Conservation (phyloP, 202 grass and related monocot species). For the Zoysia matrella region DNA sequence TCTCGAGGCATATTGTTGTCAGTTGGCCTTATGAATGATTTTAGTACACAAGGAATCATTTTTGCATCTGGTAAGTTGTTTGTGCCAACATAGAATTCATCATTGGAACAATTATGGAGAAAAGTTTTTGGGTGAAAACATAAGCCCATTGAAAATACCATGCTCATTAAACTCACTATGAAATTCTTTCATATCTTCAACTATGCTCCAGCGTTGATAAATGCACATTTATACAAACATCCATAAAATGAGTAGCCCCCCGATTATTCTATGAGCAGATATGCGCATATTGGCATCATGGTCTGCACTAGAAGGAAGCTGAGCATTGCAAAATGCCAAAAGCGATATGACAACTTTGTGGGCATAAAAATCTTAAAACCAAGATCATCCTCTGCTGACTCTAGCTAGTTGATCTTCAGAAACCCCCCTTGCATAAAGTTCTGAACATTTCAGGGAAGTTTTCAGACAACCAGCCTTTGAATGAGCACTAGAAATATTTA, state of each 20-base stretch:
- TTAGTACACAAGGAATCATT: conserved; percentile 81
- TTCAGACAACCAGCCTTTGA: conserved; percentile 72
- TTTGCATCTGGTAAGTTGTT: conserved; percentile 49
- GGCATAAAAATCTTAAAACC: conserved; percentile 40
- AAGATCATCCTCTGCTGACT: conserved; percentile 48
- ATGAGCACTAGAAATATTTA: conserved; percentile 72
- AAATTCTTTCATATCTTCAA: conserved; percentile 52
- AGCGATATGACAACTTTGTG: conserved; percentile 79
- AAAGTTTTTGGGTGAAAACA: conserved; percentile 60
- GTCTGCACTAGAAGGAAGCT: conserved; percentile 45
- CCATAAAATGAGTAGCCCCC: conserved; percentile 74
- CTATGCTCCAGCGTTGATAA: conserved; percentile 70
- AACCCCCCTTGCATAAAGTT: conserved; percentile 70
- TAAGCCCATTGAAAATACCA: conserved; percentile 14
- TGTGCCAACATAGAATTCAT: conserved; percentile 72
- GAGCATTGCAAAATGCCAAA: conserved; percentile 70
- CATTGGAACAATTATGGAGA: conserved; percentile 38
- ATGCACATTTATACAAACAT: conserved; percentile 64
- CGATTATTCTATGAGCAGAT: conserved; percentile 67
- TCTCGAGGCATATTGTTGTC: conserved; percentile 65
- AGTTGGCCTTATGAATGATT: conserved; percentile 61
- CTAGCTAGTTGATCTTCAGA: conserved; percentile 69
- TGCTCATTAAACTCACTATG: conserved; percentile 1
- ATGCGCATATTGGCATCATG: conserved; percentile 18
- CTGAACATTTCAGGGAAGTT: conserved; percentile 78